A percentile compares a stretch with the other conserved stretches of the same genome.
These are phyloP conservation scores for Ballota nigra DNA, from an alignment of 257 asterid genomes.

Conservation along the genomic window DNA sequence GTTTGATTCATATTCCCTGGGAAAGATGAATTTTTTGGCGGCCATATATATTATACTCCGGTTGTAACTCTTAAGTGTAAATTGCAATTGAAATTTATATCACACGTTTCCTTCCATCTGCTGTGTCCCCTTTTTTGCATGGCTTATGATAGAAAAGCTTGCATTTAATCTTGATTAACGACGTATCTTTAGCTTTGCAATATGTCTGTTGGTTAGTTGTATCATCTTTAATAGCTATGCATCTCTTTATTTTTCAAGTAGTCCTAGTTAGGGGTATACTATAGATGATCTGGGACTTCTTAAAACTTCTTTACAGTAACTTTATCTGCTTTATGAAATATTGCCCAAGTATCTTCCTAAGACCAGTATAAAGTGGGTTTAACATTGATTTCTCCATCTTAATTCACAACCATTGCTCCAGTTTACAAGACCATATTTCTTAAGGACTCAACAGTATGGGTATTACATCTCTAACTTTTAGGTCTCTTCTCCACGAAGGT, in stretches of 20 bases:
- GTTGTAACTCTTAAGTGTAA: conserved; percentile 30
- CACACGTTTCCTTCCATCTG: background rate
- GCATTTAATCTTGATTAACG: too few relatives aligned
- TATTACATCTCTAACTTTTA: too few relatives aligned
- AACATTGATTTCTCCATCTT: too few relatives aligned
- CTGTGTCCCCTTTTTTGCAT: too few relatives aligned
- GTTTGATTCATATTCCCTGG: background rate
- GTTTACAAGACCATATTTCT: too few relatives aligned
- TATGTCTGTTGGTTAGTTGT: too few relatives aligned
- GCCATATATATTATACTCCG: background rate
- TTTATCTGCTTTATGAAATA: background rate
- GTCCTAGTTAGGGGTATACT: conserved; percentile 46
- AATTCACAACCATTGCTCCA: too few relatives aligned
- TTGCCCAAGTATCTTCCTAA: background rate
- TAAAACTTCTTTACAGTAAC: background rate
- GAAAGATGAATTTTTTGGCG: background rate
- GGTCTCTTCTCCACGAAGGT: too few relatives aligned
- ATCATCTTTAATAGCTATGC: too few relatives aligned
- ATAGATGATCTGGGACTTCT: background rate
- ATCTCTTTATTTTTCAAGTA: conserved; percentile 62
- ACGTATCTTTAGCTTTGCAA: too few relatives aligned
- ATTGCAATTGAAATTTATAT: conserved; percentile 10
- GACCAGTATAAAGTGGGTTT: background rate
- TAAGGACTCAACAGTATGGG: too few relatives aligned
- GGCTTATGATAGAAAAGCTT: too few relatives aligned